Evolutionary conservation across 257 asterid genomes (phyloP), one percentile per base, ranked within the genome.

Genomic region (Thymus quinquecostatus): DNA sequence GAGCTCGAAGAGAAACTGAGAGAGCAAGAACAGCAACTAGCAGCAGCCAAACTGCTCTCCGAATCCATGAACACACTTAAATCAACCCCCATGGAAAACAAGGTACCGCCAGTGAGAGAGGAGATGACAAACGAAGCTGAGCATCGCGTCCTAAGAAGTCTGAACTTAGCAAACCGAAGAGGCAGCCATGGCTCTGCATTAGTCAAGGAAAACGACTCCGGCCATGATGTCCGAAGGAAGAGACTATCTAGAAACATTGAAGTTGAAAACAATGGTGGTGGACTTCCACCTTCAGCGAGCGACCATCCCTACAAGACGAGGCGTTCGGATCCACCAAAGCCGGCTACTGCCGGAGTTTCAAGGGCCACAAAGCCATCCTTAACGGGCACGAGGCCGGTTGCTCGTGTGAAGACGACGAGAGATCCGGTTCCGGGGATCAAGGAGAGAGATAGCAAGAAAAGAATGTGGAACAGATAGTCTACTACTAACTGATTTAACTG

Each of bases 371-470:
- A 82, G 79, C 86, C 96, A 14, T 50, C 72, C 14, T 48, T 66
- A 60, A 47, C 77, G 13, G 75, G 83, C 5, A 90, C 78, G 71
- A 83, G 87, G 82, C 86, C 86, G 21, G 54, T 71, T 6, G 62
- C 73, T 68, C 95, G 84, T 41, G 81, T 13, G 77, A 88, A 86
- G 64, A 71, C 77, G 0, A 87, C 80, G 79, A 77, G 95, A 71
- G 96, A 91, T 67, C 77, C 89, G 2, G 85, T 83, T 27, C 90
- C 60, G 36, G 97, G 78, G 68, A 71, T 86, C 62, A 94, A 89
- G 60, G 97, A 91, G 79, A 84, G 86, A 78, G 97, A 91, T 8
- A 78, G 75, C 85, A 91, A 91, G 88, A 94, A 88, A 82, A 89
- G 97, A 79, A 74, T 86, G 76, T 94, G 99, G 97, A 72, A 90